These are phyloP conservation scores for Arabis alpina DNA, from an alignment of 345 rosid genomes.

Conservation along the genomic window DNA sequence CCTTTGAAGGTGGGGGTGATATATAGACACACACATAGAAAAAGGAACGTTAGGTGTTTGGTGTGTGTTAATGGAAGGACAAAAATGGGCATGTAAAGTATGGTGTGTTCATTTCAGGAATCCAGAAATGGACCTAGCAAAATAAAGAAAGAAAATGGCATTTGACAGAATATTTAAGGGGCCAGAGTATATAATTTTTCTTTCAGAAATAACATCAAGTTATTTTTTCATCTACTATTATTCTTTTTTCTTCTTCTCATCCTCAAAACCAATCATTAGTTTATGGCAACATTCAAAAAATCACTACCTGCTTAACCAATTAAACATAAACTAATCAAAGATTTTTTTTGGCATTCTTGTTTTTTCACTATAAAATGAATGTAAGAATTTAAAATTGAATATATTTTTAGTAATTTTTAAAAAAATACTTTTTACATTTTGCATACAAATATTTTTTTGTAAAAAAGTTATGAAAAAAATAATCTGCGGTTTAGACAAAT, in stretches of 20 bases:
- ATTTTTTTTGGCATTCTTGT: too few relatives aligned
- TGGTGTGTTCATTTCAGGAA: constrained; percentile 63
- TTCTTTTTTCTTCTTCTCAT: constrained; percentile 13
- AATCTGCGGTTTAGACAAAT: too few relatives aligned
- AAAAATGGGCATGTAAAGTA: constrained; percentile 48
- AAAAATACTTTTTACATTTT: too few relatives aligned
- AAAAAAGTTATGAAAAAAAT: too few relatives aligned
- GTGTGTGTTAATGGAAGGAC: constrained; percentile 49
- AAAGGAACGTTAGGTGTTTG: constrained; percentile 33
- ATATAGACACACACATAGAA: constrained; percentile 43
- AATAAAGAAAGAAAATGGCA: constrained; percentile 26
- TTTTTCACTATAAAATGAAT: too few relatives aligned
- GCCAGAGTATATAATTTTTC: constrained; percentile 29
- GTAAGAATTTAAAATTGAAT: too few relatives aligned
- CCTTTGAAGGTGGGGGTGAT: constrained; percentile 60
- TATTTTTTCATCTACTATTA: constrained; percentile 3
- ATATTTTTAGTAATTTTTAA: too few relatives aligned
- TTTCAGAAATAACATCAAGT: not conserved
- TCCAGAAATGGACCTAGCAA: constrained; percentile 58
- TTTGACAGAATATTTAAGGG: constrained; percentile 44
- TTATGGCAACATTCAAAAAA: not conserved
- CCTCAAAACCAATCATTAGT: constrained; percentile 34
- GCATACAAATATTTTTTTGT: too few relatives aligned
- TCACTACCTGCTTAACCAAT: not conserved
- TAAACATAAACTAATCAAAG: too few relatives aligned